A percentile compares a stretch with the other conserved stretches of the same genome.
phyloP scores from a whole-genome alignment of 1,284 basidiomycete genomes.

The Trichosporon faecale region DNA sequence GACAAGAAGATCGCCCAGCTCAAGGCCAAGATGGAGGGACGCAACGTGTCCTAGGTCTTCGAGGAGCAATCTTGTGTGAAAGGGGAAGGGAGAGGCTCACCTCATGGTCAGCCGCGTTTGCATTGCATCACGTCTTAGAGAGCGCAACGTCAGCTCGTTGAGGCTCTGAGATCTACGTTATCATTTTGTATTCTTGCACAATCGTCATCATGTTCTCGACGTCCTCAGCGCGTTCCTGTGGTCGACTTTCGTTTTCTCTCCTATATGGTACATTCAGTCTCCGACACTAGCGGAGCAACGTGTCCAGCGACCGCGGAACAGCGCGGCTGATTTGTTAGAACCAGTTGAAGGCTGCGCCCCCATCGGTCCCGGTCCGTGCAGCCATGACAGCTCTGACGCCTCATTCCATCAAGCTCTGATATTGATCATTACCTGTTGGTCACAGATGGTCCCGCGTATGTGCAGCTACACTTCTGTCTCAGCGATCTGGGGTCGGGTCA shows the following conservation, averaged over 20 bases:
- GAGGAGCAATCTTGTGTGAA: neutral
- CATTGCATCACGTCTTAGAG: neutral
- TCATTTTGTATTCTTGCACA: neutral
- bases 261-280: neutral
- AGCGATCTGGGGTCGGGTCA: too few relatives aligned
- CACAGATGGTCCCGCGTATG: neutral
- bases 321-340: neutral
- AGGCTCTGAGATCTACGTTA: neutral
- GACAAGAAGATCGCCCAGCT: constrained; percentile 34
- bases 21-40: constrained; percentile 6
- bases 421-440: neutral
- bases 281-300: neutral
- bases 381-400: neutral
- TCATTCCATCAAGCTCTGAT: neutral
- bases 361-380: neutral
- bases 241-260: too few relatives aligned
- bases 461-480: neutral
- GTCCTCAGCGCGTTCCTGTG: neutral
- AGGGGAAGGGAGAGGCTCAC: neutral
- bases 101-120: neutral
- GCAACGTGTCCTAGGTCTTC: too few relatives aligned
- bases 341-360: neutral
- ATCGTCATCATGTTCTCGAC: neutral
- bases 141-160: neutral
- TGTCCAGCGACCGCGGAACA: neutral